These are phyloP conservation scores for Chlorella sp. DNA, from an alignment of 139 green algal genomes.

Conservation along the genomic window DNA sequence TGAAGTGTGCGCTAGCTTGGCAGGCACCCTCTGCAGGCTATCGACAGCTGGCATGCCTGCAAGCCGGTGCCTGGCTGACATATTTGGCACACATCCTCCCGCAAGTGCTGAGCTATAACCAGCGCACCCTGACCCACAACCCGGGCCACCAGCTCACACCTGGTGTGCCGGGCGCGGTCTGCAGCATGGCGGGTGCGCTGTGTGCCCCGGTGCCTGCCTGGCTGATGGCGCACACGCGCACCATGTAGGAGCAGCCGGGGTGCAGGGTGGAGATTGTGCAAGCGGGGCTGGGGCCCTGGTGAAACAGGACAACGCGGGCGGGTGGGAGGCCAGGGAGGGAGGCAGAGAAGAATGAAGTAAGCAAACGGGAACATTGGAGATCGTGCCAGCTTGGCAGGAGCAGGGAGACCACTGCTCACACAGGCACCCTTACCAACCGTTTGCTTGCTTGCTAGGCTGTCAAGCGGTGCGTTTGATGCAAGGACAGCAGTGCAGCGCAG, in stretches of 20 bases:
- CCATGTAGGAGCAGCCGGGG: constrained; percentile 69
- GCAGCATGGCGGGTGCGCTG: constrained; percentile 50
- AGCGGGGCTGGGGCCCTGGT: constrained; percentile 54
- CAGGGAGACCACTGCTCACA: not conserved
- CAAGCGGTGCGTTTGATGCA: too few species aligned
- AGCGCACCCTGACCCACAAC: not conserved
- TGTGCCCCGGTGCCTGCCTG: constrained; percentile 52
- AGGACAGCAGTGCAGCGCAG: too few species aligned
- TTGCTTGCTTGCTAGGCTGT: not conserved
- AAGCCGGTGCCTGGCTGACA: too few species aligned
- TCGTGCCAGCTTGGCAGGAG: not conserved
- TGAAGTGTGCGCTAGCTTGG: too few species aligned
- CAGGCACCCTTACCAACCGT: not conserved
- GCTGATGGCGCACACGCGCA: constrained; percentile 63
- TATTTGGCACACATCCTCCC: not conserved
- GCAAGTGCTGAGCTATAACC: not conserved
- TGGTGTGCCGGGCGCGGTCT: constrained; percentile 53
- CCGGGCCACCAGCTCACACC: not conserved
- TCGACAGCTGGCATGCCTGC: too few species aligned
- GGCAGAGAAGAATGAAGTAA: not conserved
- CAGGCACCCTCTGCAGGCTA: too few species aligned
- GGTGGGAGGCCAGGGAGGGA: not conserved
- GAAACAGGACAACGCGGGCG: not conserved
- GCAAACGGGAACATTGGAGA: not conserved
- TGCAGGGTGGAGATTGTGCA: constrained; percentile 71